phyloP scores from a whole-genome alignment of 169 alveolate species.

The Plasmodium adleri region DNA sequence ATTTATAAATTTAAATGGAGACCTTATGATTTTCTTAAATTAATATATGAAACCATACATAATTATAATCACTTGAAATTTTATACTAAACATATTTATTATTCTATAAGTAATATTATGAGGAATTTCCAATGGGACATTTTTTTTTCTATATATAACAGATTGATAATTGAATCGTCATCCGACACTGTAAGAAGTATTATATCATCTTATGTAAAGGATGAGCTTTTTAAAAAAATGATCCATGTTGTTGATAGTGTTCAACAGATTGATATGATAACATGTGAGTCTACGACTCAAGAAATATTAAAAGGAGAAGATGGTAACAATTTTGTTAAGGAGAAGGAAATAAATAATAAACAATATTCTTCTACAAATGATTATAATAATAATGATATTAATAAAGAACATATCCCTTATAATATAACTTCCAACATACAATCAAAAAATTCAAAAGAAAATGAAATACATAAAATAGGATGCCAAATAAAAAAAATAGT shows the following conservation, averaged over 20 bases:
- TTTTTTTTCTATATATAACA: constrained; percentile 39
- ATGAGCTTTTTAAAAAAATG: constrained; percentile 58
- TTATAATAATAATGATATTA: not conserved
- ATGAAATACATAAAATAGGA: constrained; percentile 43
- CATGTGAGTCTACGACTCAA: too few relatives aligned
- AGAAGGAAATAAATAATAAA: not conserved
- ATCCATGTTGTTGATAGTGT: not conserved
- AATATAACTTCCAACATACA: not conserved
- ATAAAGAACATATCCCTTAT: not conserved
- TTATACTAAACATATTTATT: constrained; percentile 35
- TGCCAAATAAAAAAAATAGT: constrained; percentile 56
- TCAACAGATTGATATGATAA: not conserved
- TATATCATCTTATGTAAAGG: constrained; percentile 50
- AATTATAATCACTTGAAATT: constrained; percentile 11
- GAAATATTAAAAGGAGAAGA: too few relatives aligned
- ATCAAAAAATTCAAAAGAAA: not conserved
- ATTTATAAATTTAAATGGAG: constrained; percentile 75
- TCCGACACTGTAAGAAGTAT: constrained; percentile 24
- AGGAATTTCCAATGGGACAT: constrained; percentile 68
- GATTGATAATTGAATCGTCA: constrained; percentile 20
- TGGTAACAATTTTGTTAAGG: not conserved
- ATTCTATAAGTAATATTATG: constrained; percentile 71
- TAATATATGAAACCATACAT: constrained; percentile 31
- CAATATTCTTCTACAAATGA: not conserved
- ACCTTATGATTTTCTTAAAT: constrained; percentile 63